Evolutionary conservation across 108 stramenopile genomes (phyloP), one percentile per base, ranked within the genome.

Genomic region (Pseudonitzschia pungens): DNA sequence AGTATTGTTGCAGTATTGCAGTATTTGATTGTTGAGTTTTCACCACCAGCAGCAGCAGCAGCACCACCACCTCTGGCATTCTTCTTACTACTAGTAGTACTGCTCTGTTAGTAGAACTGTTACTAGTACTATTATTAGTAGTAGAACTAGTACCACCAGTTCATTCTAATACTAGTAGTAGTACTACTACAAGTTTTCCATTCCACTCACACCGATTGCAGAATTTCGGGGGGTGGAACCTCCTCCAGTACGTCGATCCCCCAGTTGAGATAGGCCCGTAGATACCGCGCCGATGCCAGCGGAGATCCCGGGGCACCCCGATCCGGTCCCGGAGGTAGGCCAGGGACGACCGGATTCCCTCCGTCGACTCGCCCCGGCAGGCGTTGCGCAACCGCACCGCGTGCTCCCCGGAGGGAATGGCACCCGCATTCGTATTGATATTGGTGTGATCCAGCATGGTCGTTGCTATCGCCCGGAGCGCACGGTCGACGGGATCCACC

Each of bases 231-330:
- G n/a, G n/a, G n/a, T n/a, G n/a, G n/a, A n/a, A n/a, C n/a, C 42
- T 43, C 42, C 42, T 43, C 42, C 1, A 48, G 45, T 2, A 52
- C 45, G 78, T 84, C 81, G 42, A 94, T 91, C 2, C 77, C 92
- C 76, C 82, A 88, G 75, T 94, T 94, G 58, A 94, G 71, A 60
- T 94, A 90, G 9, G 92, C 92, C 62, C 92, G 77, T 8, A 94
- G 73, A 53, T 94, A 89, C 42, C 92, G 72, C 1, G 82, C 92
- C 32, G 90, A 65, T 12, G 90, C 89, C 24, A 94, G 73, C 26
- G 89, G 92, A 91, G 69, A 72, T 94, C 92, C 52, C 92, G 78
- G 27, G 92, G 92, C 5, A 89, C 88, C 22, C 92, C 92, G 4
- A 89, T 86, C 55, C 92, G 80, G 70, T 94, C 92, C 68, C 92